These are phyloP conservation scores for Metarhizium guizhouense DNA, from an alignment of 2,329 filamentous ascomycete genomes.

Conservation along the genomic window DNA sequence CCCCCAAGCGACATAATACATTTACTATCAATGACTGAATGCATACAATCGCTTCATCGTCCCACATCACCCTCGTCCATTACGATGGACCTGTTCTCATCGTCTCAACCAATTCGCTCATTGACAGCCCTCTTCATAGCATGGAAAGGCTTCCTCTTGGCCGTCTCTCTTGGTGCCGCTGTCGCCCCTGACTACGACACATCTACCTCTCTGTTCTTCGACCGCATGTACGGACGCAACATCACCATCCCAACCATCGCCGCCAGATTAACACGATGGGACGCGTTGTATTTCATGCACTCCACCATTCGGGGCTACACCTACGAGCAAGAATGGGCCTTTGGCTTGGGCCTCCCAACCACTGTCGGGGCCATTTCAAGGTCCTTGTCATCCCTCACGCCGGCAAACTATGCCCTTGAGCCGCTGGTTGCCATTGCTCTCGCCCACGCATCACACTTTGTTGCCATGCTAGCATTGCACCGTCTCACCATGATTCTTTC, in stretches of 20 bases:
- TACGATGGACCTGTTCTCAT: not conserved
- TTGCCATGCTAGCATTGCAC: conserved; percentile 67
- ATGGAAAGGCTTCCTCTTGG: conserved; percentile 62
- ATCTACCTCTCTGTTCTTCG: conserved; percentile 49
- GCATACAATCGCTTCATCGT: no score
- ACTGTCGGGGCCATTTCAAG: conserved; percentile 26
- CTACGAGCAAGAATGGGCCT: conserved; percentile 83
- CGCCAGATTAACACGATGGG: conserved; percentile 64
- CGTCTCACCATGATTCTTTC: conserved; percentile 52
- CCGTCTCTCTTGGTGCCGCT: conserved; percentile 43
- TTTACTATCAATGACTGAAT: not conserved
- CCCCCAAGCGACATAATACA: not conserved
- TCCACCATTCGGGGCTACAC: conserved; percentile 54
- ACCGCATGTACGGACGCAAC: conserved; percentile 21
- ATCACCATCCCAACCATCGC: conserved; percentile 36
- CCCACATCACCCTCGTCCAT: not conserved
- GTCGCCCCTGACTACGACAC: conserved; percentile 66
- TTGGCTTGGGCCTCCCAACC: conserved; percentile 44
- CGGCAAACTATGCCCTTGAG: conserved; percentile 19
- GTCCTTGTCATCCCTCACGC: conserved; percentile 16
- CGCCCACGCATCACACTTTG: conserved; percentile 65
- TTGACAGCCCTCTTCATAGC: conserved; percentile 36
- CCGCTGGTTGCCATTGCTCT: conserved; percentile 53
- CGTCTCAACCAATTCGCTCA: not conserved
- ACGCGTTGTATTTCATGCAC: conserved; percentile 68